Evolutionary conservation across 306 rosid genomes (phyloP).

Genomic region (Cicer chorassanicum): DNA sequence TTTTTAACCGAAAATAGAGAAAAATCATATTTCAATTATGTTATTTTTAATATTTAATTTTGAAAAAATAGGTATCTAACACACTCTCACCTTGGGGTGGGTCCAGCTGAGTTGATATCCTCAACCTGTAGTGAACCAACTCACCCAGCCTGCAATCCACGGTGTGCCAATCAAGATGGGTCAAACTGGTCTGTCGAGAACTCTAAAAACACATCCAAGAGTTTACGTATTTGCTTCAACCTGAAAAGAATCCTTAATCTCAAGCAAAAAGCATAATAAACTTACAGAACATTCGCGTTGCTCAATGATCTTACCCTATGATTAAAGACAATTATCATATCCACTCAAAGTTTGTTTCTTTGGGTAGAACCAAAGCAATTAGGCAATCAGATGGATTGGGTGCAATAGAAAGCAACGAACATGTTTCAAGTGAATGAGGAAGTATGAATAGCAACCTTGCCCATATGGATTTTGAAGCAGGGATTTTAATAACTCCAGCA

Average conservation of each 20-base stretch:
- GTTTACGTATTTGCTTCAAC: not conserved
- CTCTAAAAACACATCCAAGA: not conserved
- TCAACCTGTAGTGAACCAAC: not conserved
- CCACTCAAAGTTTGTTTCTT: constrained; percentile 95
- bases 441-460: constrained; percentile 91
- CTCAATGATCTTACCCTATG: constrained; percentile 22
- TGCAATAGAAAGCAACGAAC: constrained; percentile 79
- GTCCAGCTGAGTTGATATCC: not conserved
- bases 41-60: too few species aligned
- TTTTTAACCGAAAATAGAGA: too few species aligned
- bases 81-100: too few species aligned
- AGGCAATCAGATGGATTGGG: constrained; percentile 77
- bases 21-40: too few species aligned
- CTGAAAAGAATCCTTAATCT: not conserved
- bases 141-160: not conserved
- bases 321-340: constrained; percentile 48
- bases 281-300: not conserved
- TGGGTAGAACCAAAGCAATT: constrained; percentile 85
- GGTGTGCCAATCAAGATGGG: not conserved
- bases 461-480: constrained; percentile 81
- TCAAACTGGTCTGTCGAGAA: not conserved
- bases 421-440: constrained; percentile 76
- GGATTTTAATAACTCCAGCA: constrained; percentile 93
- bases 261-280: not conserved
- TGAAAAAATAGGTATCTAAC: too few species aligned